Percentiles rank a stretch among this genome's conserved stretches.
phyloP scores from a whole-genome alignment of 495 filamentous ascomycete species.

The Talaromyces wortmannii region DNA sequence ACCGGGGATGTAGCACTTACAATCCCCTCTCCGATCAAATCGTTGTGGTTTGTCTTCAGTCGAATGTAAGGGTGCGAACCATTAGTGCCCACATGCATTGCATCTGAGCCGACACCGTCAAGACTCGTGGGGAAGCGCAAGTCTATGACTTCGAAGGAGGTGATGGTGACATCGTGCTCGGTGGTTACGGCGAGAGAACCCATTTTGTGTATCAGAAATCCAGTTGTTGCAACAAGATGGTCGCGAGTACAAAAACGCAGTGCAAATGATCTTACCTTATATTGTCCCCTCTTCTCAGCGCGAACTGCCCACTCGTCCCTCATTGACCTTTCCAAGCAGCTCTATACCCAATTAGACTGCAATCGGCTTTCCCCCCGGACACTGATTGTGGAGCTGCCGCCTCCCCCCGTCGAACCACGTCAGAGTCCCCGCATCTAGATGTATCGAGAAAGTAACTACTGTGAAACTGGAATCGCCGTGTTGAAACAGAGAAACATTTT shows the following conservation, averaged over 20 bases:
- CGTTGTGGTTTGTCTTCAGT: conserved; percentile 57
- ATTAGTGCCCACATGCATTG: conserved; percentile 78
- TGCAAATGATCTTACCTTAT: neutral
- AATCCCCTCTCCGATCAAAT: conserved; percentile 63
- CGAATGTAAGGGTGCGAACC: conserved; percentile 75
- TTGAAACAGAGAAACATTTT: neutral
- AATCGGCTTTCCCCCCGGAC: neutral
- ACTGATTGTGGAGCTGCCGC: neutral
- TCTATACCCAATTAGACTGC: neutral
- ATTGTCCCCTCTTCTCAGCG: neutral
- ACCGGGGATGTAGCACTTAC: conserved; percentile 22
- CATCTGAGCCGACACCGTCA: conserved; percentile 76
- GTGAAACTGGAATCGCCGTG: neutral
- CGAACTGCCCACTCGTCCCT: neutral
- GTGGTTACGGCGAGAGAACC: neutral
- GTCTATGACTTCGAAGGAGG: conserved; percentile 15
- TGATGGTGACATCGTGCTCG: conserved; percentile 5
- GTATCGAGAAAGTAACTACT: neutral
- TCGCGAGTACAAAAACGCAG: no score
- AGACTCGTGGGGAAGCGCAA: conserved; percentile 59
- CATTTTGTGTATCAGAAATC: neutral
- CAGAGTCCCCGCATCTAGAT: neutral
- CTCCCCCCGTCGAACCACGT: neutral
- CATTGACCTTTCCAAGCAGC: neutral
- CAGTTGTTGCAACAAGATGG: no score